Conservation (phyloP, 2,329 filamentous ascomycete genomes). For the Fusarium sp. region DNA sequence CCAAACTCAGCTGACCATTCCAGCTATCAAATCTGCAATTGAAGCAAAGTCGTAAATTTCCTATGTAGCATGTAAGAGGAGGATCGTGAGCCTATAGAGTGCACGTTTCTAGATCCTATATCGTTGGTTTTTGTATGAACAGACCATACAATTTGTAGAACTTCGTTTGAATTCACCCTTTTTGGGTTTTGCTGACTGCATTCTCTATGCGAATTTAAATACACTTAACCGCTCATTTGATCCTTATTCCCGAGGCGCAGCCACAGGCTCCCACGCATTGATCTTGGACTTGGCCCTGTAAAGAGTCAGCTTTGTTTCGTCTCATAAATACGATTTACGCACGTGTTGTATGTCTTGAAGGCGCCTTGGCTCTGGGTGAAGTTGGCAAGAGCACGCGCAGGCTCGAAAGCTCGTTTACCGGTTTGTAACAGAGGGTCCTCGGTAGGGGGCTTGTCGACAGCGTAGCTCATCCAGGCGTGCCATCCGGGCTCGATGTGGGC, state of each 20-base stretch:
- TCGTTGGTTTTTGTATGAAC: slow-evolving; percentile 22
- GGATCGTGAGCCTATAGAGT: slow-evolving; percentile 39
- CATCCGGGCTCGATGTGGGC: slow-evolving; percentile 94
- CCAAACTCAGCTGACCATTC: slow-evolving; percentile 39
- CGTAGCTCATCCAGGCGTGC: slow-evolving; percentile 98
- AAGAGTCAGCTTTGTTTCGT: slow-evolving; percentile 27
- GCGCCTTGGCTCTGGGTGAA: slow-evolving; percentile 80
- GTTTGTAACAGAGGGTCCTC: slow-evolving; percentile 78
- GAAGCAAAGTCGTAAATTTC: slow-evolving; percentile 49
- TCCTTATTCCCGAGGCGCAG: slow-evolving; percentile 50
- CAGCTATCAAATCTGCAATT: slow-evolving; percentile 57
- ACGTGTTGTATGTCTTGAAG: slow-evolving; percentile 97
- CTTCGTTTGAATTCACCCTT: slow-evolving; percentile 32
- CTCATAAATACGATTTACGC: slow-evolving; percentile 56
- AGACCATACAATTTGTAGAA: slow-evolving; percentile 10
- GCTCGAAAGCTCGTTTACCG: slow-evolving; percentile 79
- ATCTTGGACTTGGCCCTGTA: slow-evolving; percentile 66
- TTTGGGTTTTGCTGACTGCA: slow-evolving; percentile 24
- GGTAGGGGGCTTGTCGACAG: slow-evolving; percentile 86
- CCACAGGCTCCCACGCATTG: slow-evolving; percentile 63
- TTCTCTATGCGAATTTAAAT: slow-evolving; percentile 48
- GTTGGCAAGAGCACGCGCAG: slow-evolving; percentile 76
- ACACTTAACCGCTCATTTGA: slow-evolving; percentile 19
- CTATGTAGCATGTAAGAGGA: slow-evolving; percentile 23
- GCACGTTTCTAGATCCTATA: slow-evolving; percentile 38